Evolutionary conservation across 2,329 filamentous ascomycete genomes (phyloP).

Genomic region (Pseudogymnoascus sp.): DNA sequence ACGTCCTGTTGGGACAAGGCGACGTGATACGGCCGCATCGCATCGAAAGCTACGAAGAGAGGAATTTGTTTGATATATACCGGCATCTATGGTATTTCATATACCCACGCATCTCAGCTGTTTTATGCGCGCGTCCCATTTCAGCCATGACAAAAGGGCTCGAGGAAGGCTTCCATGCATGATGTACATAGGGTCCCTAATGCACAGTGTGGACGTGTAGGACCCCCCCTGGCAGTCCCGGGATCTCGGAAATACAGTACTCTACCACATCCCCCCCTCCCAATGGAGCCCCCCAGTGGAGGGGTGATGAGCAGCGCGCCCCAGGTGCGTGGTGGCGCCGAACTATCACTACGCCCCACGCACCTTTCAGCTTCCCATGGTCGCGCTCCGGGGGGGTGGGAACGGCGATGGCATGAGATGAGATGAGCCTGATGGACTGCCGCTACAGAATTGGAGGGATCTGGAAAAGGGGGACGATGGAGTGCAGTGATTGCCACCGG

Average conservation of each 20-base stretch:
- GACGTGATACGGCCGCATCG: not conserved
- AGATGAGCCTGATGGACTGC: not conserved
- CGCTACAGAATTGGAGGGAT: conserved; percentile 1
- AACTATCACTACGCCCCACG: not conserved
- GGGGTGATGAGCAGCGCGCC: not conserved
- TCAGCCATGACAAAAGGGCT: not conserved
- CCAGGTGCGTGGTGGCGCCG: not conserved
- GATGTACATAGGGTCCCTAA: conserved; percentile 3
- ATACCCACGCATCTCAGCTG: not conserved
- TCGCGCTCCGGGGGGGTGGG: not conserved
- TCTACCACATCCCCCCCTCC: not conserved
- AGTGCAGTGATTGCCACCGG: not conserved
- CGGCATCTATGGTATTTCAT: not conserved
- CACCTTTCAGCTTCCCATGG: not conserved
- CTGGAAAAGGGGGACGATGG: not conserved
- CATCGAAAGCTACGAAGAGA: not conserved
- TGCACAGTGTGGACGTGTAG: not conserved
- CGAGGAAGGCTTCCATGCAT: conserved; percentile 3
- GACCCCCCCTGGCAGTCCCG: conserved; percentile 1
- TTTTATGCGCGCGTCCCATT: not conserved
- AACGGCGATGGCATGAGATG: not conserved
- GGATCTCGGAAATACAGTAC: not conserved
- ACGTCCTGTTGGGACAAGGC: not conserved
- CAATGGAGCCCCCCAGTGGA: not conserved
- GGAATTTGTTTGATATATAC: not conserved